Base-by-base conservation (phyloP, 2,329 filamentous ascomycete genomes). In the Colletotrichum liriopes region DNA sequence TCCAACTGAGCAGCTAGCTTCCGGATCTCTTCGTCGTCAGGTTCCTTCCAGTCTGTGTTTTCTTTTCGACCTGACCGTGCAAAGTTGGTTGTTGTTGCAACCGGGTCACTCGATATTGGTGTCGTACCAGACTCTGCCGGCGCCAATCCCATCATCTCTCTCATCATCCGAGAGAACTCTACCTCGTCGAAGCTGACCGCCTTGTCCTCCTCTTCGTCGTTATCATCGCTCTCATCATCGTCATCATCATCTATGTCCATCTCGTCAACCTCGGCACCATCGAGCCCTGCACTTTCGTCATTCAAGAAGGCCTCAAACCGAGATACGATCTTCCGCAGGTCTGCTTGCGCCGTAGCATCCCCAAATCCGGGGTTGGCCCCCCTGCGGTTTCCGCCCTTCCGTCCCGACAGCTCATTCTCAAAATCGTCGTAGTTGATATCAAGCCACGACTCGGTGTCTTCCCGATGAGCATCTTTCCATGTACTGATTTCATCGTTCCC, bases 241-340 rank as follows among this genome's bases (percentile, higher is more conserved):
- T 87, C 84, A 6, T 87, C 84, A 7, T 87, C 83, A 2, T 86
- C 92, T 20, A 87, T 82, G 72, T 94, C 93, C 87, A 94, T 93
- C 12, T 93, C 92, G 73, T 89, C 86, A 16, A 94, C 81, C 71
- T 94, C 91, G 0, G 92, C 93, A 0, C 95, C 96, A 58, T 97
- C 95, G 7, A 91, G 81, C 1, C 93, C 95, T 0, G 95, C 94
- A 56, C 88, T 89, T 14, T 97, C 93, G 76, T 98, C 94, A 67
- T 97, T 94, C 56, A 99, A 82, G 77, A 99, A 98, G 16, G 93
- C 87, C 78, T 98, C 95, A 78, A 99, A 98, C n/a, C 94, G 90
- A 58, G 93, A 93, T 0, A 99, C 96, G 80, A 98, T 98, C 78
- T 96, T 96, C 65, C 93, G 92, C 29, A 99, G 85, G 79, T 98